Percentiles rank a stretch among this genome's conserved stretches.
Conservation (phyloP, 352 stramenopile species). For the Globisporangium emineosum region DNA sequence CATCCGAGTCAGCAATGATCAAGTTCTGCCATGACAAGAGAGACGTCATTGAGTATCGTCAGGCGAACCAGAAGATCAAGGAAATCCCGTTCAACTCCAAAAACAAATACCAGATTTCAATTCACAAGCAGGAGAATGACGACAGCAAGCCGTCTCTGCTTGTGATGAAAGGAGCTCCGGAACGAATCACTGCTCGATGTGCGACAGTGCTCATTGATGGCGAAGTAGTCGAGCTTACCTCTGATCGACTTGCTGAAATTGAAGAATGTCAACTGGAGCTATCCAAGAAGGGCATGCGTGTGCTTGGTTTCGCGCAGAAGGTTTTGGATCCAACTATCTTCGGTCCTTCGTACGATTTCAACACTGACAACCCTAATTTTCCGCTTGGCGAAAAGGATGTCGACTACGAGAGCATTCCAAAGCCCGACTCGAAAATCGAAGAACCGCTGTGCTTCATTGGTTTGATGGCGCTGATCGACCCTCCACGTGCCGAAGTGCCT, state of each 20-base stretch:
- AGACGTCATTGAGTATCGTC: slow-evolving; percentile 28
- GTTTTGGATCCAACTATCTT: slow-evolving; percentile 49
- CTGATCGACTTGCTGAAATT: slow-evolving; percentile 84
- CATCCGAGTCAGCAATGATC: slow-evolving; percentile 30
- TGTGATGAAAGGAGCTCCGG: slow-evolving; percentile 90
- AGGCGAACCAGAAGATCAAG: slow-evolving; percentile 40
- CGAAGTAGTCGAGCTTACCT: slow-evolving; percentile 84
- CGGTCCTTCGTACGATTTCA: slow-evolving; percentile 59
- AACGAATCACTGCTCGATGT: slow-evolving; percentile 86
- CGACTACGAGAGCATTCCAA: slow-evolving; percentile 64
- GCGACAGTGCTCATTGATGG: slow-evolving; percentile 45
- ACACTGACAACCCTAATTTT: slow-evolving; percentile 81
- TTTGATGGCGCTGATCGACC: slow-evolving; percentile 95
- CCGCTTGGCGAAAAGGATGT: slow-evolving; percentile 81
- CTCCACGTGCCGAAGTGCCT: slow-evolving; percentile 87
- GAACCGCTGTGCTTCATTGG: slow-evolving; percentile 90
- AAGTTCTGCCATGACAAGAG: slow-evolving; percentile 31
- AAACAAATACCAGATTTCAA: slow-evolving; percentile 82
- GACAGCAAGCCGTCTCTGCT: slow-evolving; percentile 13
- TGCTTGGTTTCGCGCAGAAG: slow-evolving; percentile 66
- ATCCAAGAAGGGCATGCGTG: slow-evolving; percentile 71
- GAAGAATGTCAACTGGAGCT: slow-evolving; percentile 45
- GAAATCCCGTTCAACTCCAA: slow-evolving; percentile 84
- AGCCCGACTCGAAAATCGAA: slow-evolving; percentile 67
- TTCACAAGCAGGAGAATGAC: slow-evolving; percentile 56